Conservation (phyloP, 495 filamentous ascomycete species). For the Aspergillus diversus region DNA sequence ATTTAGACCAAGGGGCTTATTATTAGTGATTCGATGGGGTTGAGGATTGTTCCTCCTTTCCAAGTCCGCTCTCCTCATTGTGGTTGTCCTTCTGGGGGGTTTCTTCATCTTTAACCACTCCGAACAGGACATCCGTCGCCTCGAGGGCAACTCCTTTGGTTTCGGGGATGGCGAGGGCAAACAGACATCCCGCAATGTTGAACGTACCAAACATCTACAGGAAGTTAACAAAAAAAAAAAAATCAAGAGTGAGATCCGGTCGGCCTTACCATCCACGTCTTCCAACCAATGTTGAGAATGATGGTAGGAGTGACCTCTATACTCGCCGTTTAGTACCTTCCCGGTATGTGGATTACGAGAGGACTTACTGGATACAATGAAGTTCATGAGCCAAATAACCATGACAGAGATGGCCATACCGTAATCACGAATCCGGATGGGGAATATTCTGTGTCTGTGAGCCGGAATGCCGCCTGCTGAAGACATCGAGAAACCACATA, state of each 20-base stretch:
- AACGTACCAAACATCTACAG: slow-evolving; percentile 56
- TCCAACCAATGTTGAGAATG: slow-evolving; percentile 37
- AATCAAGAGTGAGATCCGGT: background rate
- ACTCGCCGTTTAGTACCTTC: no score
- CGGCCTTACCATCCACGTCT: slow-evolving; percentile 33
- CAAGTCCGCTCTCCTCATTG: background rate
- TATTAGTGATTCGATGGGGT: background rate
- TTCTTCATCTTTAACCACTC: slow-evolving; percentile 12
- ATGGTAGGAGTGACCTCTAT: slow-evolving; percentile 35
- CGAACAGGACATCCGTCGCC: slow-evolving; percentile 54
- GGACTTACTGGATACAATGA: slow-evolving; percentile 63
- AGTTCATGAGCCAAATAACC: slow-evolving; percentile 47
- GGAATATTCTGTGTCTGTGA: slow-evolving; percentile 55
- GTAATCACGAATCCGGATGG: slow-evolving; percentile 68
- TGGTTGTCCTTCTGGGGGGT: slow-evolving; percentile 22
- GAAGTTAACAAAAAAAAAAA: background rate
- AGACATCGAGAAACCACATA: slow-evolving; percentile 28
- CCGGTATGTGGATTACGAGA: slow-evolving; percentile 38
- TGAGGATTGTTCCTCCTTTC: background rate
- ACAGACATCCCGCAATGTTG: slow-evolving; percentile 39
- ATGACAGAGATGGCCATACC: slow-evolving; percentile 71
- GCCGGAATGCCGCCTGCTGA: background rate
- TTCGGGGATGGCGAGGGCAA: slow-evolving; percentile 59
- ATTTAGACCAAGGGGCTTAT: background rate
- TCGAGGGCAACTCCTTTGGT: slow-evolving; percentile 58